A percentile compares a stretch with the other conserved stretches of the same genome.
Conservation (phyloP, 1,284 basidiomycete species). For the Ustilago nuda region DNA sequence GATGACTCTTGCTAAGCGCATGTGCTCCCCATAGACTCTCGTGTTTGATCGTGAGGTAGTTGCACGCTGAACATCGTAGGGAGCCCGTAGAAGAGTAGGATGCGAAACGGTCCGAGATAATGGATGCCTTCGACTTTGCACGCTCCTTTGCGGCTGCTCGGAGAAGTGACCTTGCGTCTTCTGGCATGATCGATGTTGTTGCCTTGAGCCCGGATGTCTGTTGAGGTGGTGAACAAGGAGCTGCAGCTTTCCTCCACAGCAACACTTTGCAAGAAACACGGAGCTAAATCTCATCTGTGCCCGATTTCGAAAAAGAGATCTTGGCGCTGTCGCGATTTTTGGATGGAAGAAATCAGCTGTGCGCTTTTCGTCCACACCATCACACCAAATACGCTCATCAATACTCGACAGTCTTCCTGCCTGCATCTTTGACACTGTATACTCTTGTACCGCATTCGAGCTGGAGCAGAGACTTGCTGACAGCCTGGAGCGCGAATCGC, state of each 20-base stretch:
- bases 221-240: background rate
- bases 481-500: background rate
- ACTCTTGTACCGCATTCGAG: background rate
- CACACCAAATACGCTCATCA: constrained; percentile 3
- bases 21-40: constrained; percentile 58
- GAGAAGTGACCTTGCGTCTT: constrained; percentile 52
- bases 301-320: constrained; percentile 4
- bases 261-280: background rate
- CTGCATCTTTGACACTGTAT: constrained; percentile 1
- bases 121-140: constrained; percentile 9
- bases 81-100: constrained; percentile 46
- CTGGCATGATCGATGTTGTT: constrained; percentile 21
- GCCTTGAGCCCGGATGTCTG: background rate
- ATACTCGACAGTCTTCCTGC: background rate
- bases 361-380: background rate
- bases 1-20: constrained; percentile 53
- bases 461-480: background rate
- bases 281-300: constrained; percentile 4
- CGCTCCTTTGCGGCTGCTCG: constrained; percentile 44
- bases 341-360: constrained; percentile 6
- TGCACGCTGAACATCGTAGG: constrained; percentile 57
- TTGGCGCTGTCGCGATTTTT: background rate
- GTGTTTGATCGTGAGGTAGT: constrained; percentile 55
- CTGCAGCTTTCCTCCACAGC: constrained; percentile 9
- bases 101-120: constrained; percentile 51